These are phyloP conservation scores for Cercospora sesami DNA, from an alignment of 2,329 filamentous ascomycete species.

Conservation along the genomic window DNA sequence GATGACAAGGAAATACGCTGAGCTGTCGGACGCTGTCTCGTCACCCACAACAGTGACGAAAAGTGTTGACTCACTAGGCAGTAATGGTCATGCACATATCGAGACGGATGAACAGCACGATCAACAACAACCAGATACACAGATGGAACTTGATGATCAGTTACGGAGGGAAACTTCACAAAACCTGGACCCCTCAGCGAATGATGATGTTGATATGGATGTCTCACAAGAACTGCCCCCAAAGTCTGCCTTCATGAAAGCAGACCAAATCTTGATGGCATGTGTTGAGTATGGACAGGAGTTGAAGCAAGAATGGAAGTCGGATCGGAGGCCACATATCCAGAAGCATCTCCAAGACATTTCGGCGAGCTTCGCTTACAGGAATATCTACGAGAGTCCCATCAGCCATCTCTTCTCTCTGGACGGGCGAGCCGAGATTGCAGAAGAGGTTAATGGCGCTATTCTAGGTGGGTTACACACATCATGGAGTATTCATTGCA, in stretches of 20 bases:
- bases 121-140: slow-evolving; percentile 46
- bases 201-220: slow-evolving; percentile 39
- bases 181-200: slow-evolving; percentile 23
- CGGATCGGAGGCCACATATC: slow-evolving; percentile 69
- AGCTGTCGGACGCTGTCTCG: slow-evolving; percentile 55
- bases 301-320: slow-evolving; percentile 73
- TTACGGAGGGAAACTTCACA: slow-evolving; percentile 37
- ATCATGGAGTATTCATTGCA: slow-evolving; percentile 8
- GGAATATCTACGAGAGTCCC: slow-evolving; percentile 73
- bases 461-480: slow-evolving; percentile 69
- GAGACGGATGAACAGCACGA: slow-evolving; percentile 44
- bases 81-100: slow-evolving; percentile 32
- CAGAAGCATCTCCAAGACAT: slow-evolving; percentile 76
- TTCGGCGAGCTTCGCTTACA: slow-evolving; percentile 84
- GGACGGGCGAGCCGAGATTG: slow-evolving; percentile 72
- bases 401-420: slow-evolving; percentile 77
- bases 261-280: slow-evolving; percentile 61
- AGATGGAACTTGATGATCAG: slow-evolving; percentile 62
- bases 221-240: slow-evolving; percentile 34
- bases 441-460: slow-evolving; percentile 90
- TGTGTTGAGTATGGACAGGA: slow-evolving; percentile 78
- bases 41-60: slow-evolving; percentile 34
- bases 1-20: slow-evolving; percentile 77
- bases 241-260: slow-evolving; percentile 36
- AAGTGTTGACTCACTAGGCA: slow-evolving; percentile 31